These are phyloP conservation scores for Calendula officinalis DNA, from an alignment of 129 eudicot genomes.

Conservation along the genomic window DNA sequence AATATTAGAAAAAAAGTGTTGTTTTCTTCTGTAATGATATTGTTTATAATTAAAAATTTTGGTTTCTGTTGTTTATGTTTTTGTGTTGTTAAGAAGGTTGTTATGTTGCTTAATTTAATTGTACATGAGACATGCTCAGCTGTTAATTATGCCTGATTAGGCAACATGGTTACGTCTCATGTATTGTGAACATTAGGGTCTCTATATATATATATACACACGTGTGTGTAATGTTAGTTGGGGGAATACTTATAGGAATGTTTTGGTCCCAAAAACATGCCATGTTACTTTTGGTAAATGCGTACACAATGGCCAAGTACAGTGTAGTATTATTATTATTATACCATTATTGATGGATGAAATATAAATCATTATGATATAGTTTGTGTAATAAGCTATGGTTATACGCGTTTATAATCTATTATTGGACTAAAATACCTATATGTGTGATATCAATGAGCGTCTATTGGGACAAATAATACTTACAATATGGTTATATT, in stretches of 20 bases:
- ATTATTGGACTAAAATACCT: conserved; percentile 2
- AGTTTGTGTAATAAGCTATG: neutral
- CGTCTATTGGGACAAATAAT: neutral
- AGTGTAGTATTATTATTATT: conserved; percentile 1
- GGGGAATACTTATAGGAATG: conserved; percentile 17
- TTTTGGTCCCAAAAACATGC: conserved; percentile 34
- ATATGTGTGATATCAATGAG: neutral
- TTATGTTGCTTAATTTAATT: conserved; percentile 20
- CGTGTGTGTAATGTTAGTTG: conserved; percentile 5
- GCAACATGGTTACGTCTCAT: conserved; percentile 36
- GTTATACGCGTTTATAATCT: conserved; percentile 7
- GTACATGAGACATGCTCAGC: conserved; percentile 24
- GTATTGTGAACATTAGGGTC: conserved; percentile 31
- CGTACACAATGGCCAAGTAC: conserved; percentile 21
- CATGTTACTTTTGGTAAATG: conserved; percentile 32
- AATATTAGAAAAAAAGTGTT: conserved; percentile 23
- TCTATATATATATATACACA: neutral
- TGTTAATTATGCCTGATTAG: conserved; percentile 40
- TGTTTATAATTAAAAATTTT: conserved; percentile 18
- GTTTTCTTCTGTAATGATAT: conserved; percentile 17
- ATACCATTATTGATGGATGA: conserved; percentile 17
- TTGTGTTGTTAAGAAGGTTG: conserved; percentile 12
- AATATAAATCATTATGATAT: neutral
- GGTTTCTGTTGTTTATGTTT: conserved; percentile 25
- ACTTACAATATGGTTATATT: neutral